These are phyloP conservation scores for Cyclaneusma minus DNA, from an alignment of 2,329 filamentous ascomycete genomes.

Conservation along the genomic window DNA sequence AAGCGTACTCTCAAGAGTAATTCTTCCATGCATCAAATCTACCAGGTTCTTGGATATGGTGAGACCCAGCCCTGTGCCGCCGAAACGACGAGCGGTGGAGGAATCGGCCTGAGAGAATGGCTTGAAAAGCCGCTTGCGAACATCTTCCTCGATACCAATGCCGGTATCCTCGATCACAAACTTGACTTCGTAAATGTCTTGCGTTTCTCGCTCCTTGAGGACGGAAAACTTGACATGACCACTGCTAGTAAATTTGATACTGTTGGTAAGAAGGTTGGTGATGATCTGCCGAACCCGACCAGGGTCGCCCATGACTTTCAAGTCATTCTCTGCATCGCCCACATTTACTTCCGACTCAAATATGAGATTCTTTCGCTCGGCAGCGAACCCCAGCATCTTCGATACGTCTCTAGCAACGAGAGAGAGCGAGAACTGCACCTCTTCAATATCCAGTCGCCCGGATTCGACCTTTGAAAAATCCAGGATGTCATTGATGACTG, in stretches of 20 bases:
- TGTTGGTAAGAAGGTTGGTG: constrained; percentile 64
- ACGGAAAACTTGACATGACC: constrained; percentile 55
- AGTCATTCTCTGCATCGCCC: constrained; percentile 43
- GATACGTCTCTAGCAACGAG: constrained; percentile 64
- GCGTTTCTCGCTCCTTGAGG: constrained; percentile 43
- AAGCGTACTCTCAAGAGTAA: constrained; percentile 50
- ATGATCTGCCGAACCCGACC: constrained; percentile 73
- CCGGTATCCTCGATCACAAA: constrained; percentile 67
- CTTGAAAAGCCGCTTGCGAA: constrained; percentile 57
- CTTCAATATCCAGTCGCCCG: constrained; percentile 61
- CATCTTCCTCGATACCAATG: constrained; percentile 68
- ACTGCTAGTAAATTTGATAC: constrained; percentile 58
- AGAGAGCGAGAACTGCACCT: constrained; percentile 64
- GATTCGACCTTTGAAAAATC: constrained; percentile 82
- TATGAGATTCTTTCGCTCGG: constrained; percentile 61
- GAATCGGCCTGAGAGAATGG: constrained; percentile 74
- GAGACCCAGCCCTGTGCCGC: constrained; percentile 62
- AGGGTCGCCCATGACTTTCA: constrained; percentile 77
- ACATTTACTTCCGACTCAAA: constrained; percentile 49
- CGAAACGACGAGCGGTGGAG: constrained; percentile 64
- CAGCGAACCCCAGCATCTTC: constrained; percentile 78
- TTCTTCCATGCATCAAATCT: constrained; percentile 65
- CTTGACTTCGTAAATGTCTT: constrained; percentile 49
- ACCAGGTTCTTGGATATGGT: constrained; percentile 72
- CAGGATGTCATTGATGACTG: constrained; percentile 81